Base-by-base conservation (phyloP, 2,329 filamentous ascomycete species). In the Fusarium coffeatum region DNA sequence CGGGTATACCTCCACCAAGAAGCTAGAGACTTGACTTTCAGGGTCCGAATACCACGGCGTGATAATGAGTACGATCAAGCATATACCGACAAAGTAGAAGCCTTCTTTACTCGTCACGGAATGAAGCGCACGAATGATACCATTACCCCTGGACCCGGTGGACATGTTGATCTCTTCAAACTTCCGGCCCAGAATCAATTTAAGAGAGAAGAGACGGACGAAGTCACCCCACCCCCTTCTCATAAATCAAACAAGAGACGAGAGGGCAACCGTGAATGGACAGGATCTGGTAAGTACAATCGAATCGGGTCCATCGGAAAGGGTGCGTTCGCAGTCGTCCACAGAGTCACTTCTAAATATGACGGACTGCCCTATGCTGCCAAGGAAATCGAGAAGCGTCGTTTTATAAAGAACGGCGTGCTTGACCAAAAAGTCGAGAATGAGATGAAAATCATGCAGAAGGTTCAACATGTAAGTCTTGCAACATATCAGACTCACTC, bases 391-490 rank as follows among this genome's bases (percentile, higher is more conserved):
- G 94, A 98, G 79, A 98, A 98, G 82, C 89, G 92, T 55, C 90
- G 90, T 20, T 97, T 98, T 77, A 93, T 97, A 84, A 97, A 97
- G 82, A 96, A 97, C 73, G 94, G 94, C 4, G 85, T 94, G 22
- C 81, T 97, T 23, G 94, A 97, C 75, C 91, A 94, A 71, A 97
- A 97, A 79, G 92, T 98, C 16, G 93, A 98, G 77, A 98, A 97
- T 74, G 96, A 99, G 81, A 95, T 99, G 91, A 92, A 89, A 71
- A 98, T 99, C 74, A 98, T 99, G 93, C 89, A 91, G 75, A 87
- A 86, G 56, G 87, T 98, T 54, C 85, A 90, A 56, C 96, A 99
- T 83, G 92, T 94, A 83, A 86, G 91, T 74, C 11, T 40, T 23
- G 23, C 22, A 11, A 23, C 16, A 13, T 41, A 8, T 43, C 55